These are phyloP conservation scores for Colletotrichum truncatum DNA, from an alignment of 2,329 filamentous ascomycete species.

Conservation along the genomic window DNA sequence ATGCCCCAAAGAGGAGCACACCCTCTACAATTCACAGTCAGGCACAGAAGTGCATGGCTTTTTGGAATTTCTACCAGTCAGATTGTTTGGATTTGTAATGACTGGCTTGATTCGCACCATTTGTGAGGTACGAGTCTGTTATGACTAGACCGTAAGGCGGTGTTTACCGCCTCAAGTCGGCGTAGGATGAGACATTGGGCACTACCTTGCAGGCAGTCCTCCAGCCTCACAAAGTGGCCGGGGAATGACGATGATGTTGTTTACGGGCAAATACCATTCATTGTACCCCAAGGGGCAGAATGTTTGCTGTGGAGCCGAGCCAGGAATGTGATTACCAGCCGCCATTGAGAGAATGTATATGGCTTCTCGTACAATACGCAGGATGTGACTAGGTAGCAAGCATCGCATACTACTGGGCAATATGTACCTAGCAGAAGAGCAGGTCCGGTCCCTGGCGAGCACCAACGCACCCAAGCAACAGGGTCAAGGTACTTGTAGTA, in stretches of 20 bases:
- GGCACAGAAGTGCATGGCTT: neutral
- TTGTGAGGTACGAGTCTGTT: neutral
- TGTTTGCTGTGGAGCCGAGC: neutral
- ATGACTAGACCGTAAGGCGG: too few relatives aligned
- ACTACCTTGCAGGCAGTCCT: too few relatives aligned
- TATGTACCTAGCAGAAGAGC: too few relatives aligned
- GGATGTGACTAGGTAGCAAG: too few relatives aligned
- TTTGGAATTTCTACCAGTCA: neutral
- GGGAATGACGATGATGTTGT: too few relatives aligned
- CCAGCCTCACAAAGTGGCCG: neutral
- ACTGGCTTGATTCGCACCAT: neutral
- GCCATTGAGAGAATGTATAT: too few relatives aligned
- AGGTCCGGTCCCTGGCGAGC: neutral
- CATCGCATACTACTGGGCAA: too few relatives aligned
- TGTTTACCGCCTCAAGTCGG: too few relatives aligned
- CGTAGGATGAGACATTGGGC: neutral
- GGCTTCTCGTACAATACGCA: too few relatives aligned
- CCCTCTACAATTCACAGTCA: neutral
- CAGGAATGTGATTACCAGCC: too few relatives aligned
- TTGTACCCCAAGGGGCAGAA: neutral
- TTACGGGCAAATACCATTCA: neutral
- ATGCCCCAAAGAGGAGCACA: neutral
- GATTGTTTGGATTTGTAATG: slow-evolving; percentile 16
- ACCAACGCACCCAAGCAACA: neutral
- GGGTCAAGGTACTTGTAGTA: neutral